Evolutionary conservation across 2,329 filamentous ascomycete species (phyloP).

Genomic region (Leptosphaerulina australis): DNA sequence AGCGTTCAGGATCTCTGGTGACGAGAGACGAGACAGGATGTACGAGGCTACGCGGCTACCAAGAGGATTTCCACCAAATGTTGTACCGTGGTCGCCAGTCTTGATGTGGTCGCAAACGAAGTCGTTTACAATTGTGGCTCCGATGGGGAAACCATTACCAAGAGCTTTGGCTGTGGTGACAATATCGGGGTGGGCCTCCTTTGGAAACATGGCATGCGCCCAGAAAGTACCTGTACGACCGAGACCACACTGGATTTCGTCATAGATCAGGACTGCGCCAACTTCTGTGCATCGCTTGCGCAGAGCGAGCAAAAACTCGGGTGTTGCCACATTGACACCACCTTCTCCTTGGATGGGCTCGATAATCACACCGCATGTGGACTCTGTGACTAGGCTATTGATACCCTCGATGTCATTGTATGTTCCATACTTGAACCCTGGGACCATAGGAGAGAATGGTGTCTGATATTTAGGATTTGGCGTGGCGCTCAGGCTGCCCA

Average conservation of each 20-base stretch:
- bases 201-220: constrained; percentile 79
- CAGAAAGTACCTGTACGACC: constrained; percentile 86
- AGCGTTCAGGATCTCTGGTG: constrained; percentile 69
- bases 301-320: constrained; percentile 84
- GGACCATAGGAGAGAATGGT: constrained; percentile 93
- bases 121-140: constrained; percentile 73
- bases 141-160: constrained; percentile 95
- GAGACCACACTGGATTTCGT: constrained; percentile 96
- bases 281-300: constrained; percentile 84
- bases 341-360: constrained; percentile 98
- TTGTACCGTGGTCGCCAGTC: constrained; percentile 88
- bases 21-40: constrained; percentile 77
- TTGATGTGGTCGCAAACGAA: constrained; percentile 72
- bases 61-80: constrained; percentile 90
- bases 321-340: constrained; percentile 81
- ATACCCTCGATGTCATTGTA: constrained; percentile 83
- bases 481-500: constrained; percentile 93
- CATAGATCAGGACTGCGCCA: constrained; percentile 87
- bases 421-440: constrained; percentile 84
- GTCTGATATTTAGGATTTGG: constrained; percentile 98
- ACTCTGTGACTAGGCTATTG: constrained; percentile 74
- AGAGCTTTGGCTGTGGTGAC: constrained; percentile 94
- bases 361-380: constrained; percentile 91
- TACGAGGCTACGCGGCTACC: constrained; percentile 84
- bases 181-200: constrained; percentile 88